Evolutionary conservation across 805 yeast genomes (phyloP), one percentile per base, ranked within the genome.

Genomic region (Pichia exigua): DNA sequence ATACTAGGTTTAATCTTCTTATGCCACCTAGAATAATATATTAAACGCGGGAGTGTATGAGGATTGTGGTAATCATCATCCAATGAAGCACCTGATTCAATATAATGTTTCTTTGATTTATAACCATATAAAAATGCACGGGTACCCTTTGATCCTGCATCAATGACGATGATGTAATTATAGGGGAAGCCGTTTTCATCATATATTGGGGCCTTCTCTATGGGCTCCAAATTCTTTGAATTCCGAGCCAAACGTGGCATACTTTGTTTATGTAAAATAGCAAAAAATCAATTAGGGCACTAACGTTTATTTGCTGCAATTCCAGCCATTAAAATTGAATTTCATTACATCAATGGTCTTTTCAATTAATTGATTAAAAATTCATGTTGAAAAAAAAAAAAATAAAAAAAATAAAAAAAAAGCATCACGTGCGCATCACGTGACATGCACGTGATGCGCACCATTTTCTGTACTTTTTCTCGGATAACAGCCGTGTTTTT

Each of bases 101-200:
- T n/a, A 17, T 24, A 41, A 35, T 61, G 55, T 38, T 60, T 54
- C 0, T 79, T 72, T 48, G 76, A 74, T 42, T 70, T 62, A 81
- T 82, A 83, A 50, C 75, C 72, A 65, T 82, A 82, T 1, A 82
- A 73, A 57, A 72, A 79, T 0, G 82, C 85, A 20, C 87, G 62
- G 0, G 85, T 76, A 0, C 87, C 87, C 52, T 74, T 79, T 3
- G 86, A 80, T 0, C 88, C 87, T 1, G 86, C 78, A 62, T 82
- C 88, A 2, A 82, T 75, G 5, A 82, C 71, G 2, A 82, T 73
- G 3, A 82, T 75, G 60, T 81, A 82, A 61, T 82, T 81, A 53
- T 76, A 78, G 0, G 85, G 84, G 1, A 75, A 64, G 2, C 76
- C 77, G 2, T 72, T 62, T 2, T 62, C 58, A 48, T 75, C 73